Evolutionary conservation across 441 rosid genomes (phyloP), one percentile per base, ranked within the genome.

Genomic region (Raphanus hybrid): DNA sequence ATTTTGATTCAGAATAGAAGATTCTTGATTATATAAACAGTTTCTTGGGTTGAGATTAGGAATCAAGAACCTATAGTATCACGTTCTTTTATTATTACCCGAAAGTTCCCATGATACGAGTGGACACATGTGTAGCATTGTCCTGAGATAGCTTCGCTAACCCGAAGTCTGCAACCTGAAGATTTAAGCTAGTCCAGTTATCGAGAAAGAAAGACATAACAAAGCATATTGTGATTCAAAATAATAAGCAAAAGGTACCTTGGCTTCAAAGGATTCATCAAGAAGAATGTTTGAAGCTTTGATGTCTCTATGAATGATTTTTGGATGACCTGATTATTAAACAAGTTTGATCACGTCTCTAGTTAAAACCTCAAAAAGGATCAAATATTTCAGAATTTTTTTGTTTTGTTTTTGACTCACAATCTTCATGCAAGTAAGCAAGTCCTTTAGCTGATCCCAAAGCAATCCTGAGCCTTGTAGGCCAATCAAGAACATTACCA

Each of bases 101-200:
- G 48, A 95, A 90, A 76, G 99, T 92, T 82, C 98, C 99, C 97
- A 95, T 92, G 64, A 92, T 86, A 52, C 97, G 94, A 70, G 99
- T 95, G 7, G 98, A 92, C 20, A 91, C 96, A 81, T 95, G 93
- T 69, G 99, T 91, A 64, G 80, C 52, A 58, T 71, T 87, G 84
- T 90, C 94, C n/a, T 85, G 69, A 67, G 88, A 69, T 16, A 92
- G 86, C 87, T 86, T 95, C 9, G 94, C 99, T 83, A 95, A 78
- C 55, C 99, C 97, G 14, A 95, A 95, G 77, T 95, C 98, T 7
- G 97, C 88, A 74, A 95, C 93, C 98, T 95, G 79, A 27, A 79
- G 9, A 18, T 62, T 48, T 68, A 35, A 61, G 54, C 1, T 34
- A 60, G 43, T 69, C 18, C 58, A 8, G 43, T 75, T 70, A 63